Conservation (phyloP, 768 basidiomycete genomes). For the Panellus pusillus region DNA sequence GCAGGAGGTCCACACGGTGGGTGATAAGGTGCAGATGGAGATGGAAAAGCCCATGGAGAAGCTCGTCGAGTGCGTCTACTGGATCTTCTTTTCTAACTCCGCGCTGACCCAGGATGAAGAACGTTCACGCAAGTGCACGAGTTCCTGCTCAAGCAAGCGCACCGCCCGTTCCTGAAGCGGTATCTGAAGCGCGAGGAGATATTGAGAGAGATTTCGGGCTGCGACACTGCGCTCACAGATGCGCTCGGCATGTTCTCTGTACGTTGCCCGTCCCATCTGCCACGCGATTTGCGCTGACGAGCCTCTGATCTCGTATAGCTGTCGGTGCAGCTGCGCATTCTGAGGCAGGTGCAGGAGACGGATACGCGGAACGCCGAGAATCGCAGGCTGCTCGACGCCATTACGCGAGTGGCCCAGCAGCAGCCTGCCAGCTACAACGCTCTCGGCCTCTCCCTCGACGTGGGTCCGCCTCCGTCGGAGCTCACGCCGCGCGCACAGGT, state of each 20-base stretch:
- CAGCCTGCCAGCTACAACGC: constrained; percentile 3
- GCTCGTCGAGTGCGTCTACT: constrained; percentile 40
- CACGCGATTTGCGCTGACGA: background rate
- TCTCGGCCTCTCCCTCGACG: constrained; percentile 13
- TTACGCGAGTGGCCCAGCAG: constrained; percentile 20
- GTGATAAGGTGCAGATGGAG: constrained; percentile 40
- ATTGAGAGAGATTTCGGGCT: constrained; percentile 44
- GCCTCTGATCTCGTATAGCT: constrained; percentile 36
- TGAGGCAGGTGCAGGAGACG: constrained; percentile 47
- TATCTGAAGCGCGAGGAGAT: constrained; percentile 70
- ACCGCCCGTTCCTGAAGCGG: constrained; percentile 65
- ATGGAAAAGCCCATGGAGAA: constrained; percentile 47
- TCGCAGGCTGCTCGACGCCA: constrained; percentile 33
- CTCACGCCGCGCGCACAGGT: constrained; percentile 9
- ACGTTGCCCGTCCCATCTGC: constrained; percentile 17
- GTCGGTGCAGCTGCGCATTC: constrained; percentile 53
- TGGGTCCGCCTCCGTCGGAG: background rate
- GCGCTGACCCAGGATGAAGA: background rate
- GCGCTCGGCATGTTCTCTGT: constrained; percentile 53
- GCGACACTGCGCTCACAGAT: constrained; percentile 54
- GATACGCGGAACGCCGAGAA: constrained; percentile 38
- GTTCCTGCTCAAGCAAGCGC: constrained; percentile 52
- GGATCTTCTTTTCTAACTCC: background rate
- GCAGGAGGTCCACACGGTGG: constrained; percentile 51
- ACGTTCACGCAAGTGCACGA: constrained; percentile 37